Evolutionary conservation across 805 yeast genomes (phyloP), one percentile per base, ranked within the genome.

Genomic region (Metschnikowia drakensbergensis): DNA sequence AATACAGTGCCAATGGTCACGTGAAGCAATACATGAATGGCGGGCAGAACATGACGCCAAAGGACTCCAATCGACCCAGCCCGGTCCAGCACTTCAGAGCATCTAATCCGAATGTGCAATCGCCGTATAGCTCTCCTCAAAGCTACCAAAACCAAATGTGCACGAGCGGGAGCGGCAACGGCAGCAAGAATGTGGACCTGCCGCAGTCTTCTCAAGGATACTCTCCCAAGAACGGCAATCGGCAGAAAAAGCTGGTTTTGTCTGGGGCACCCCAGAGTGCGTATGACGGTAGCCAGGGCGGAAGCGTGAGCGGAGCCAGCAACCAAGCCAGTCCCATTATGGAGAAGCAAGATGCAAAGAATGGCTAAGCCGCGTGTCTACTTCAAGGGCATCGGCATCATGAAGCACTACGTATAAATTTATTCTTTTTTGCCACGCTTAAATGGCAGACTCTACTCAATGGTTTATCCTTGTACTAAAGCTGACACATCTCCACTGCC

Each of bases 161-260:
- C 26, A 48, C 29, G 36, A 30, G 50, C 58, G 38, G 47, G 11
- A 53, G 54, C 31, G 43, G 60, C 13, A 48, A 62, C 33, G 57
- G 55, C 23, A 60, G 54, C 34, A 51, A 53, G 31, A 51, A 50
- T 23, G 57, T 49, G 33, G 59, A 61, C 44, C 61, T 66, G 17
- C 66, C 67, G 5, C 66, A 55, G 49, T 61, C 68, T 5, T 54
- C 63, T 1, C 67, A 54, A 47, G 64, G 62, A 1, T 51, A 62
- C 37, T 67, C 71, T 5, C 72, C 71, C 1, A 65, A 61, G 36
- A 68, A 66, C 29, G 51, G 58, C 26, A 51, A 54, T 25, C 61
- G 62, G 33, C 64, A 54, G 46, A 65, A 54, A 48, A 54, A 48
- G 29, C 43, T 40, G 43, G 43, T 40, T 22, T 40, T 40, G 30